A percentile compares a stretch with the other conserved stretches of the same genome.
These are phyloP conservation scores for Dactylonectria estremocensis DNA, from an alignment of 2,329 filamentous ascomycete genomes.

Conservation along the genomic window DNA sequence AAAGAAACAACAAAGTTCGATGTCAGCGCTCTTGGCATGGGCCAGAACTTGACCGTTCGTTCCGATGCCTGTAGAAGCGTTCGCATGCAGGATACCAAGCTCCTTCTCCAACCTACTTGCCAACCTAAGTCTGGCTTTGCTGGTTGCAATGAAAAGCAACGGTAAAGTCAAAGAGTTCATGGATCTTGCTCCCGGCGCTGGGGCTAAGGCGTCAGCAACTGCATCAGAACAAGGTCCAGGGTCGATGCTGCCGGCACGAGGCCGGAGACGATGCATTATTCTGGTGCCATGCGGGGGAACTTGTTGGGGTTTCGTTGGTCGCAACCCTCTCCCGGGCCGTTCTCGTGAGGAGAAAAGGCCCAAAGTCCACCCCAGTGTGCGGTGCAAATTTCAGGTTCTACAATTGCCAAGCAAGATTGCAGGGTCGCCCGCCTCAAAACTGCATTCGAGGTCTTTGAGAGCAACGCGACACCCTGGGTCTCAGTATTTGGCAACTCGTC, in stretches of 20 bases:
- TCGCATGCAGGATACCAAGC: background rate
- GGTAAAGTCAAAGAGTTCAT: constrained; percentile 17
- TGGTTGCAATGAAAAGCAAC: constrained; percentile 2
- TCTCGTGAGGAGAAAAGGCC: constrained; percentile 38
- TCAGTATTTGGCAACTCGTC: background rate
- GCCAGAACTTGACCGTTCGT: background rate
- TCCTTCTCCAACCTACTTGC: background rate
- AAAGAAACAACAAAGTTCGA: no score
- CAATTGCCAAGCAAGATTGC: constrained; percentile 7
- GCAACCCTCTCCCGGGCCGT: constrained; percentile 33
- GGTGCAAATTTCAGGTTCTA: constrained; percentile 15
- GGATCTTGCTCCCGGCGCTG: constrained; percentile 24
- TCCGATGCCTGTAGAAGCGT: background rate
- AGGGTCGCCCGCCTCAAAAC: background rate
- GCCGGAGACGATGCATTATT: constrained; percentile 23
- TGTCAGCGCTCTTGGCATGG: background rate
- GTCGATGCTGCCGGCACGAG: constrained; percentile 20
- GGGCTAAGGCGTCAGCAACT: constrained; percentile 22
- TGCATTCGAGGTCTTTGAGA: constrained; percentile 2
- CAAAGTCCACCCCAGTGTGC: constrained; percentile 6
- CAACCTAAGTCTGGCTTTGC: background rate
- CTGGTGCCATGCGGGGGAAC: constrained; percentile 32
- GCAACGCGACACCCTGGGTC: background rate
- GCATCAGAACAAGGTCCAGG: constrained; percentile 30
- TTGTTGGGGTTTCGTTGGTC: constrained; percentile 33